Conservation (phyloP, 257 asterid species). For the Solanum peruvianum region DNA sequence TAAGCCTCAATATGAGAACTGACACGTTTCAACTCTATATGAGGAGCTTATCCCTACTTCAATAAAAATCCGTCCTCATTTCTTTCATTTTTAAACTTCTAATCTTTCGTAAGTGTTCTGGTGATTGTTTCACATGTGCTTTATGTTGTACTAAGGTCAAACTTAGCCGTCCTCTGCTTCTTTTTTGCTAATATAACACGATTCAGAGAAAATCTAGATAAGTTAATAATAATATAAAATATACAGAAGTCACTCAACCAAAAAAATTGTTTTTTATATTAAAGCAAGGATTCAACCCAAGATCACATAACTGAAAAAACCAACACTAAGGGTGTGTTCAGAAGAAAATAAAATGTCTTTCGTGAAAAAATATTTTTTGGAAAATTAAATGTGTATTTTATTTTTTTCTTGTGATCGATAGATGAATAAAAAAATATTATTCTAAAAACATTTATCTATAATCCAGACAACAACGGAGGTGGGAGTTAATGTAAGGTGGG, state of each 20-base stretch:
- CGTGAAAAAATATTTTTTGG: accelerated
- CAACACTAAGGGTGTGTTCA: neutral
- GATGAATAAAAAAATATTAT: too few species aligned
- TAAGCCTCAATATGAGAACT: neutral
- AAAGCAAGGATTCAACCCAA: neutral
- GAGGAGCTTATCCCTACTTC: neutral
- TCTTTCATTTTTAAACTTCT: neutral
- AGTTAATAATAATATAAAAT: too few species aligned
- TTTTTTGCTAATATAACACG: neutral
- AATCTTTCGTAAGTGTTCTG: neutral
- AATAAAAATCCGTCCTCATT: neutral
- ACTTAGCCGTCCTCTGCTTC: neutral
- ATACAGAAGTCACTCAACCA: neutral
- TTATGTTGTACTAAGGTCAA: neutral
- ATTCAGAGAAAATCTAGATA: neutral
- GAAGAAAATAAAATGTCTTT: neutral
- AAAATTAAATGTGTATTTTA: too few species aligned
- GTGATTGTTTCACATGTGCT: neutral
- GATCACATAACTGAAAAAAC: neutral
- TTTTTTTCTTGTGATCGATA: neutral
- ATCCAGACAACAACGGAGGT: too few species aligned
- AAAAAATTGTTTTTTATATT: too few species aligned
- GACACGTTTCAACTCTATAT: neutral
- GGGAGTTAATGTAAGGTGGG: too few species aligned
- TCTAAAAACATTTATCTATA: too few species aligned